These are phyloP conservation scores for Picea abies DNA, from an alignment of 83 land plant species.

Conservation along the genomic window DNA sequence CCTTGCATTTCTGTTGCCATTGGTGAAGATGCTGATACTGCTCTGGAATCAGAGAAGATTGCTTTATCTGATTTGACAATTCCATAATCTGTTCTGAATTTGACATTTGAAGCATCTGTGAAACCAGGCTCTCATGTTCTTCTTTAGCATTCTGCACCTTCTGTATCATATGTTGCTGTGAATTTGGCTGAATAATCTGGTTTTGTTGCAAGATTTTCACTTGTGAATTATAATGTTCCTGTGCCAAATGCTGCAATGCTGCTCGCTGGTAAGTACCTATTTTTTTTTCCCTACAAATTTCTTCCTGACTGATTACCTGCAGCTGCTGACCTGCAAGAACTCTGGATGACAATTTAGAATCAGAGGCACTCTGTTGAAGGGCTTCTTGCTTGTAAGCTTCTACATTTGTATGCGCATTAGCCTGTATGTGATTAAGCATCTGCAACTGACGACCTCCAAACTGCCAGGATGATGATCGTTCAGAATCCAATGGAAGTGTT, in stretches of 20 bases:
- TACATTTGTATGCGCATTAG: neutral
- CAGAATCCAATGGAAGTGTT: constrained; percentile 6
- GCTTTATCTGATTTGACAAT: neutral
- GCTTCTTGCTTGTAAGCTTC: neutral
- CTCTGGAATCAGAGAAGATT: neutral
- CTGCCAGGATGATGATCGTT: constrained; percentile 10
- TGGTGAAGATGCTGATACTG: neutral
- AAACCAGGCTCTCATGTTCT: neutral
- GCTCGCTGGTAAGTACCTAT: neutral
- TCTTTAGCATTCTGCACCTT: neutral
- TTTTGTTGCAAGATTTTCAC: constrained; percentile 2
- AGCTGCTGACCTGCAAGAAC: neutral
- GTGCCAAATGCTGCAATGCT: constrained; percentile 10
- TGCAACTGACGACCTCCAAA: constrained; percentile 26
- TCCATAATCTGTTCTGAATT: neutral
- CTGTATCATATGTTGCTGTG: neutral
- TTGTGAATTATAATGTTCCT: neutral
- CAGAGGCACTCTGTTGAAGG: constrained; percentile 4
- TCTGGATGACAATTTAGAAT: neutral
- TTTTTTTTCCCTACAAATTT: neutral
- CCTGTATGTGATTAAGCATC: constrained; percentile 13
- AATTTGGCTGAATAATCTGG: neutral
- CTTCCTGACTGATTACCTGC: neutral
- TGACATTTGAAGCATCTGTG: neutral
- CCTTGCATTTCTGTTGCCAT: constrained; percentile 1